Evolutionary conservation across 331 rosid genomes (phyloP), one percentile per base, ranked within the genome.

Genomic region (Pyracantha coccinea): DNA sequence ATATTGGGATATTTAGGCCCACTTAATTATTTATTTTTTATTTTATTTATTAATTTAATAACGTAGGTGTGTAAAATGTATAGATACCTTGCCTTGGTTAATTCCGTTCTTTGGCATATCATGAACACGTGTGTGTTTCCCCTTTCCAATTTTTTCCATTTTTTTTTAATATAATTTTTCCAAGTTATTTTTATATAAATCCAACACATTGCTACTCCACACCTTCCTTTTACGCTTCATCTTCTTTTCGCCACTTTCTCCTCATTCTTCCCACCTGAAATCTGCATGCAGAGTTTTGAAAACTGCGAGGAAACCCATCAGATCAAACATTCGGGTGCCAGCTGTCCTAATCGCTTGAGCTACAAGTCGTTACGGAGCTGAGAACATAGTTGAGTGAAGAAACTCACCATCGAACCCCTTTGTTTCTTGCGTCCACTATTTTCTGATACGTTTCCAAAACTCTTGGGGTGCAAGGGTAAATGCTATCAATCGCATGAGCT

Each of bases 231-330:
- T 5, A 47, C 81, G 90, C 75, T 63, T 79, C 79, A 65, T 80
- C 73, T 66, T 59, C 74, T 9, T 23, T 58, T 84, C 71, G 73
- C 69, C 79, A 74, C 77, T 81, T 73, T 50, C 84, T 72, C 69
- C 68, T 75, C 52, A 61, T 28, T 15, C 68, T 55, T 53, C 62
- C 20, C 8, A 12, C 3, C 44, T 24, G 5, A 60, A n/a, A 29
- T 69, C 55, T 66, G 72, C 62, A 69, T 78, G 77, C 83, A 60
- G 69, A 61, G 60, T 54, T 78, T 84, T 66, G 27, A 68, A 33
- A 50, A 78, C 79, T 83, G 86, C 32, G 68, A 19, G 68, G 8
- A 17, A 17, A 19, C 44, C 63, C 62, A 10, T 41, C n/a, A 57
- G 54, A 28, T 9, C 44, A 38, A 28, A 31, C 61, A 32, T 64